Evolutionary conservation across 495 filamentous ascomycete species (phyloP).

Genomic region (Alectoria sarmentosa): DNA sequence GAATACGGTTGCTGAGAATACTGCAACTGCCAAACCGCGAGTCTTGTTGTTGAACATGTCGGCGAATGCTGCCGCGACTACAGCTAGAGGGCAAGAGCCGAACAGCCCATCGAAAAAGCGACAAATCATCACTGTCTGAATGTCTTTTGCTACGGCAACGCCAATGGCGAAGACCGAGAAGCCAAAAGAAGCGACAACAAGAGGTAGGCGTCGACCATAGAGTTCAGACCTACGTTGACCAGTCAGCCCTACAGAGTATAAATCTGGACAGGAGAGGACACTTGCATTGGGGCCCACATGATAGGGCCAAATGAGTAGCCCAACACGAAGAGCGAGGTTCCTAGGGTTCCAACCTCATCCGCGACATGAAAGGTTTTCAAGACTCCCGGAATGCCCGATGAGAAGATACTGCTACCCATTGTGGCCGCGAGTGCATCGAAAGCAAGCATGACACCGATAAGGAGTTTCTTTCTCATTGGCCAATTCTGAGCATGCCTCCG

Average conservation of each 20-base stretch:
- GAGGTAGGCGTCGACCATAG: constrained; percentile 43
- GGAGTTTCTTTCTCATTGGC: constrained; percentile 38
- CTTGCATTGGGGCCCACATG: constrained; percentile 33
- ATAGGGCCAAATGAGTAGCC: constrained; percentile 33
- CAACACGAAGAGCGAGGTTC: constrained; percentile 48
- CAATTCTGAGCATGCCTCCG: constrained; percentile 50
- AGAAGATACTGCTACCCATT: constrained; percentile 47
- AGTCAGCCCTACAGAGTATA: neutral
- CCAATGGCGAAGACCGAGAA: constrained; percentile 50
- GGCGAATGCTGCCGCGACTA: constrained; percentile 45
- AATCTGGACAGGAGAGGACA: neutral
- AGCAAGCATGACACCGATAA: constrained; percentile 31
- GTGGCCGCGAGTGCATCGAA: constrained; percentile 45
- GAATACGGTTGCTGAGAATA: constrained; percentile 47
- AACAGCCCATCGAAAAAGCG: constrained; percentile 48
- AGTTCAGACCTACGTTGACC: constrained; percentile 40
- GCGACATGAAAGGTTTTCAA: constrained; percentile 20
- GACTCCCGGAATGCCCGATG: constrained; percentile 42
- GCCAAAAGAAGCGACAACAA: constrained; percentile 44
- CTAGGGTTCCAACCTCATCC: constrained; percentile 32
- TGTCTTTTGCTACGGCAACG: constrained; percentile 47
- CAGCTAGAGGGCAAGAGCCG: constrained; percentile 43
- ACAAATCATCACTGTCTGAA: constrained; percentile 46
- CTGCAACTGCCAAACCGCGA: constrained; percentile 43
- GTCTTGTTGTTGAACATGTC: constrained; percentile 44